phyloP scores from a whole-genome alignment of 164 flowering plant genomes.

The Euptelea pleiosperma region DNA sequence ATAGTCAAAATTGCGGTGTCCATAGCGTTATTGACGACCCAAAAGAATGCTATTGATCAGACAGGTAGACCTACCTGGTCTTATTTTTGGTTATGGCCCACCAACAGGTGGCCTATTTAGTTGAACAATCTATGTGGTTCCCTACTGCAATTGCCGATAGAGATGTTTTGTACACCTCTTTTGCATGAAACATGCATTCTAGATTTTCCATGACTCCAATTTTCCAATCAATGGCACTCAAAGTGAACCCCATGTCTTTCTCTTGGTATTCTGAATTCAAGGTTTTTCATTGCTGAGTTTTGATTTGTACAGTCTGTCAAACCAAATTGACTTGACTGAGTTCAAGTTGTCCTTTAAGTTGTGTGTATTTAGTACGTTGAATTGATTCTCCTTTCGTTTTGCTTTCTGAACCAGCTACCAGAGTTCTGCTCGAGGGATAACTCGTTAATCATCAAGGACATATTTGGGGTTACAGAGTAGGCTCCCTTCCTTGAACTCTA shows the following conservation, averaged over 20 bases:
- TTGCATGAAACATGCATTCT: too few species aligned
- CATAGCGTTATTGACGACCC: too few species aligned
- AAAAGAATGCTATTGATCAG: too few species aligned
- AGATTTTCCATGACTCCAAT: not conserved
- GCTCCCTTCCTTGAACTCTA: conserved; percentile 20
- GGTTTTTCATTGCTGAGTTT: not conserved
- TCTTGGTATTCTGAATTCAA: not conserved
- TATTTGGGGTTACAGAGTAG: conserved; percentile 97
- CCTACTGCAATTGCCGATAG: too few species aligned
- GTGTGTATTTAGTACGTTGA: not conserved
- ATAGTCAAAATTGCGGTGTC: too few species aligned
- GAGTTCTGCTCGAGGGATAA: conserved; percentile 82
- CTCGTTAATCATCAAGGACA: conserved; percentile 78
- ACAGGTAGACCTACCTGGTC: too few species aligned
- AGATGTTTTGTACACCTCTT: too few species aligned
- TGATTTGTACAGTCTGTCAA: not conserved
- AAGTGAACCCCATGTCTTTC: too few species aligned
- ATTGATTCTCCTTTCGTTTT: conserved; percentile 10
- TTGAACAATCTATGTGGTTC: too few species aligned
- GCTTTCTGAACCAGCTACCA: conserved; percentile 54
- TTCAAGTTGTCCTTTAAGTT: not conserved
- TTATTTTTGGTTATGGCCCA: too few species aligned
- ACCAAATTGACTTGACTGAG: not conserved
- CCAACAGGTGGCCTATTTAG: too few species aligned
- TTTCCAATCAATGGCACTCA: too few species aligned